phyloP scores from a whole-genome alignment of 1,284 basidiomycete genomes.

The Ceratobasidium sp. region DNA sequence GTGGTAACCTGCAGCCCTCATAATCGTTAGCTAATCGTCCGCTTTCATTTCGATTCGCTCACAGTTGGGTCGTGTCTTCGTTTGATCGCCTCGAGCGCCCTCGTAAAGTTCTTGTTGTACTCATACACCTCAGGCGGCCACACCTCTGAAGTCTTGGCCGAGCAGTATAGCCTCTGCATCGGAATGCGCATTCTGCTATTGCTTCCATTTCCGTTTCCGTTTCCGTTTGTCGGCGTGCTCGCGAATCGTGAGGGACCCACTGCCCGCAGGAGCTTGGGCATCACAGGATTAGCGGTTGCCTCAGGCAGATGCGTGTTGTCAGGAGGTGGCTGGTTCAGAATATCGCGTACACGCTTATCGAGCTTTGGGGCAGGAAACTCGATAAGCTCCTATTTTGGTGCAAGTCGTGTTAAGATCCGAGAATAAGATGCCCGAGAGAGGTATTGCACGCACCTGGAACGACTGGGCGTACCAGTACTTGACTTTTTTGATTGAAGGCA shows the following conservation, averaged over 20 bases:
- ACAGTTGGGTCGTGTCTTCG: conserved; percentile 96
- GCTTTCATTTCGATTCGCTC: neutral
- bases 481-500: conserved; percentile 94
- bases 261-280: conserved; percentile 53
- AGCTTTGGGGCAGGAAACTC: conserved; percentile 81
- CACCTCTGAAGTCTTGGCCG: conserved; percentile 58
- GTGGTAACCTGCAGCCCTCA: conserved; percentile 65
- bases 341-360: conserved; percentile 72
- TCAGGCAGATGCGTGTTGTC: conserved; percentile 64
- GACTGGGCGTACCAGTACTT: conserved; percentile 99
- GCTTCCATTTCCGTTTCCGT: conserved; percentile 47
- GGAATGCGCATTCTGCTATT: conserved; percentile 70
- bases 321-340: conserved; percentile 65
- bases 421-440: neutral
- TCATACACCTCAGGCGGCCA: conserved; percentile 96
- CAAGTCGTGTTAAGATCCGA: conserved; percentile 23
- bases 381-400: conserved; percentile 79
- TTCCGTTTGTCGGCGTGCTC: neutral
- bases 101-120: conserved; percentile 93
- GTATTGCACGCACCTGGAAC: conserved; percentile 81
- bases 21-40: neutral
- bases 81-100: conserved; percentile 90
- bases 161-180: conserved; percentile 63
- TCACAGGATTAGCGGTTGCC: conserved; percentile 75
- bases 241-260: conserved; percentile 23